A percentile compares a stretch with the other conserved stretches of the same genome.
Evolutionary conservation across 164 flowering plant genomes (phyloP).

Genomic region (Dillenia suffruticosa): DNA sequence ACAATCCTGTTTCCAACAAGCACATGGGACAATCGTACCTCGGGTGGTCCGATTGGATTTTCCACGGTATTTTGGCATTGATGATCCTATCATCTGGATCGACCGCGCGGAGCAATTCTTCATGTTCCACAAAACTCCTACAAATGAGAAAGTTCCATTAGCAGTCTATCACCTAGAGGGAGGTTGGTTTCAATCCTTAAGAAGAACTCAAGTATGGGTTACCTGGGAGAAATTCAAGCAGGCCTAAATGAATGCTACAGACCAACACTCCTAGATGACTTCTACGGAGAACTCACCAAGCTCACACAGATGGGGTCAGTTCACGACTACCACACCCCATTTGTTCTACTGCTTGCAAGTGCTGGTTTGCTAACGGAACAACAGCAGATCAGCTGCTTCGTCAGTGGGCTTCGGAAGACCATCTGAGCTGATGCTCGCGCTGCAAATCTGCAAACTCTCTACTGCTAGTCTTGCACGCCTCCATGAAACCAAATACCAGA

Average conservation of each 20-base stretch:
- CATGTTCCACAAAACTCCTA: neutral
- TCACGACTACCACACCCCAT: neutral
- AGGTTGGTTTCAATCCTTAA: neutral
- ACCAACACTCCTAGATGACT: neutral
- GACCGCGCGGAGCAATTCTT: neutral
- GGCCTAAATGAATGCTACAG: neutral
- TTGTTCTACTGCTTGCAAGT: neutral
- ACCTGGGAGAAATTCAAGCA: neutral
- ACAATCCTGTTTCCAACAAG: too few relatives aligned
- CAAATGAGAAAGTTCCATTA: neutral
- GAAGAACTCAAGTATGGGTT: neutral
- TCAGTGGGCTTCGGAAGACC: neutral
- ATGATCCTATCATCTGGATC: neutral
- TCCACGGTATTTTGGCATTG: neutral
- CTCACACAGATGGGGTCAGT: neutral
- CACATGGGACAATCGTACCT: neutral
- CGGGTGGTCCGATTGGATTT: conserved; percentile 1
- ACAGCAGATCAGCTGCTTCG: neutral
- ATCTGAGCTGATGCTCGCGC: neutral
- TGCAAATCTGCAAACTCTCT: neutral
- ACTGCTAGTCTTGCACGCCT: neutral
- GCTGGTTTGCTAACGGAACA: neutral
- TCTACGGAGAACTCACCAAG: neutral
- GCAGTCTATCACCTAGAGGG: neutral
- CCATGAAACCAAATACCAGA: neutral